Evolutionary conservation across 331 rosid species (phyloP), one percentile per base, ranked within the genome.

Genomic region (Ulmus americana): DNA sequence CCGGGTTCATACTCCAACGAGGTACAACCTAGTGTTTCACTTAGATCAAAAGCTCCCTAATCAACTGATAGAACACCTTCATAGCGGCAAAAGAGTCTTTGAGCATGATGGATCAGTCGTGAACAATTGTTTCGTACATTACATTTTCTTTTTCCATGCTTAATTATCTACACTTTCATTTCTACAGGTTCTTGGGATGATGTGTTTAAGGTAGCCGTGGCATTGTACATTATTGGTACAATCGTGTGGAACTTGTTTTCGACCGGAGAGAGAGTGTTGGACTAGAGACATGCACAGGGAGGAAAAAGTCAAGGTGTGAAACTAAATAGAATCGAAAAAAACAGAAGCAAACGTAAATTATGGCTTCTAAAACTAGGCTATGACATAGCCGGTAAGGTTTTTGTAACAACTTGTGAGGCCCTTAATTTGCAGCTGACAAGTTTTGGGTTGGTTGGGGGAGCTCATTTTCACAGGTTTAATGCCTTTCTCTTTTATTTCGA

Each of bases 121-220:
- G 35, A 28, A 28, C 13, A 9, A 28, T 0, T 28, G 1, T 43
- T 40, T 56, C 49, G 8, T 54, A 39, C 41, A 5, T 18, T n/a
- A 4, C 14, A 6, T 49, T 40, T 38, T 39, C 3, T 75, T 51
- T 62, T 40, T 64, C 6, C 8, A 39, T 6, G 58, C 46, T 20
- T 57, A 43, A 55, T 35, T 7, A 14, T 45, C 11, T 20, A 45
- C 59, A 69, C 39, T 69, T 44, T 59, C 12, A 43, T 69, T 28
- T 12, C 8, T 72, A 77, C 91, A 88, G 97, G 97, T 65, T 85
- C 97, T 64, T 91, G 97, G 97, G 81, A 88, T 59, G 97, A 91
- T 74, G 97, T 91, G 40, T 91, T 91, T 67, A 91, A 91, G 81
- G 97, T 91, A 47, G 79, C 97, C n/a, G 97, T 91, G 53, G 80